Evolutionary conservation across 139 green algal species (phyloP), one percentile per base, ranked within the genome.

Genomic region (Coelastrella sp.): DNA sequence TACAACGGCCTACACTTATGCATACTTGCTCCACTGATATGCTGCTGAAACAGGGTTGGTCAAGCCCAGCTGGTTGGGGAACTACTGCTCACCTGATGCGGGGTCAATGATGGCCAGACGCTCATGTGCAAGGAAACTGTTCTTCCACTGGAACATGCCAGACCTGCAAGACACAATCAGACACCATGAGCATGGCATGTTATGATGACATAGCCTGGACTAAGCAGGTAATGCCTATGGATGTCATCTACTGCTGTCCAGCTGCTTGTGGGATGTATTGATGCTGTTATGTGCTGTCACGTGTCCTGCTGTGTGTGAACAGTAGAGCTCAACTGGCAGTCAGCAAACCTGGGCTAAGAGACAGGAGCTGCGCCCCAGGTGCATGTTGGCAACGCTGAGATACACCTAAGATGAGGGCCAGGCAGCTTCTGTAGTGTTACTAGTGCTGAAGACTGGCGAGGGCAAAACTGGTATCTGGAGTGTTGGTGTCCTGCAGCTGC

Each of bases 41-140:
- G 78, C 78, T 84, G 78, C 10, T 84, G 78, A 82, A 17, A 17
- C 16, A 8, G 5, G 8, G 20, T 6, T 60, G 22, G n/a, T 61
- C 6, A 22, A 58, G 76, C 76, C 11, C 5, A 5, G 5, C 16
- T 7, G 14, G 71, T 77, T 23, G 17, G 32, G 78, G n/a, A 71
- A 56, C 78, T 71, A 56, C 56, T 68, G 47, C 5, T 1, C 19
- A 65, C 78, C 80, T 60, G 83, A 80, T 32, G 83, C 83, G 14
- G 94, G 94, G 90, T 96, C 96, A 61, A 98, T 95, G 91, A 98
- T 98, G 64, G 96, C 94, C 17, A 98, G 94, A 66, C 96, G 95
- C 92, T 98, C 96, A 91, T 98, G 96, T 3, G 95, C 95, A 80
- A 98, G 87, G 92, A 96, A 98, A 92, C 94, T 90, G 89, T 94